phyloP scores from a whole-genome alignment of 2,329 filamentous ascomycete species.

The Hortaea werneckii region DNA sequence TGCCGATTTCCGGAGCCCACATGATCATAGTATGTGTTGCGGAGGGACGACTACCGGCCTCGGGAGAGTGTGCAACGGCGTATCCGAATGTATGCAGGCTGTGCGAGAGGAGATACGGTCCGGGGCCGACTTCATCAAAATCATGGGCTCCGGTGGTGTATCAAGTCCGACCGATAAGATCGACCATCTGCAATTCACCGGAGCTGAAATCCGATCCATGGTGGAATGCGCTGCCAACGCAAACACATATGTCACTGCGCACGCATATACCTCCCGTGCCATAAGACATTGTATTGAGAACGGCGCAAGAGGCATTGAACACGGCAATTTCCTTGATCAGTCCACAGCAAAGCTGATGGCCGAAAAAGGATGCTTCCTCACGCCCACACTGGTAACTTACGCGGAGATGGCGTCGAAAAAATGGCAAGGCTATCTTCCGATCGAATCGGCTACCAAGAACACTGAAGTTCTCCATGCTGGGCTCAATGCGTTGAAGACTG shows the following conservation, averaged over 20 bases:
- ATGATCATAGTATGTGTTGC: slow-evolving; percentile 36
- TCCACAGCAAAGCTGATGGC: slow-evolving; percentile 39
- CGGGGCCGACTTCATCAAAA: slow-evolving; percentile 49
- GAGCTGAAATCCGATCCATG: slow-evolving; percentile 44
- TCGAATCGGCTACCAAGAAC: slow-evolving; percentile 31
- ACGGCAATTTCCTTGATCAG: slow-evolving; percentile 49
- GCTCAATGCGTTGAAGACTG: slow-evolving; percentile 36
- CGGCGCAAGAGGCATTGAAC: slow-evolving; percentile 45
- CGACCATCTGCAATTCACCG: slow-evolving; percentile 43
- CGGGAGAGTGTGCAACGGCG: slow-evolving; percentile 40
- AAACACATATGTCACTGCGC: slow-evolving; percentile 43
- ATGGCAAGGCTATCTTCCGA: slow-evolving; percentile 28
- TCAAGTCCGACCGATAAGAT: slow-evolving; percentile 40
- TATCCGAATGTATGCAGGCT: slow-evolving; percentile 39
- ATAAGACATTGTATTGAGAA: slow-evolving; percentile 44
- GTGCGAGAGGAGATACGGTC: slow-evolving; percentile 42
- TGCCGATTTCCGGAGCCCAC: slow-evolving; percentile 35
- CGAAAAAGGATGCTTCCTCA: slow-evolving; percentile 35
- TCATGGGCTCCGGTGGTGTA: slow-evolving; percentile 48
- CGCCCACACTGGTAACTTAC: slow-evolving; percentile 43
- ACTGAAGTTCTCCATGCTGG: slow-evolving; percentile 35
- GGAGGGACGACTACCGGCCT: slow-evolving; percentile 28
- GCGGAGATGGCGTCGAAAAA: slow-evolving; percentile 15
- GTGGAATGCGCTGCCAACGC: slow-evolving; percentile 35
- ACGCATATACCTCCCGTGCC: slow-evolving; percentile 43